Evolutionary conservation across 2,329 filamentous ascomycete genomes (phyloP), one percentile per base, ranked within the genome.

Genomic region (Calonectria montana): DNA sequence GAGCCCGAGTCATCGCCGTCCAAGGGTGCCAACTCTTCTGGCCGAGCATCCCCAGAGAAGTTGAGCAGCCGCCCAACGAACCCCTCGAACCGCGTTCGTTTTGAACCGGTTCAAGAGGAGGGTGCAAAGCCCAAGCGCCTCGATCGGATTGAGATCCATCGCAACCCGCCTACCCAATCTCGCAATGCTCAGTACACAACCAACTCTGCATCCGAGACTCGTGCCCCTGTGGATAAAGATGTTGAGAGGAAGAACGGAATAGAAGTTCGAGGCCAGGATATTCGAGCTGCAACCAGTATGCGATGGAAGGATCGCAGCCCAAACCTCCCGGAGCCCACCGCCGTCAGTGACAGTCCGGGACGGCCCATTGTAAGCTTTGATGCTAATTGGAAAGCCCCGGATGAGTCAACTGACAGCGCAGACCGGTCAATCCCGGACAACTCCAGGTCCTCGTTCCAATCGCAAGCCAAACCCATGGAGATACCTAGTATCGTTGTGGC

Each of bases 321-420:
- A 69, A 97, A 94, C 81, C 88, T 98, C 73, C 96, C 96, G 31
- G 96, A 93, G 80, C 96, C 96, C 75, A 94, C 94, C 67, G 93
- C 94, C 80, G 96, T 98, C 83, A 98, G 95, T 86, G 94, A 98
- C 86, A 94, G 90, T 81, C 93, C 94, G 78, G 95, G 95, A 78
- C 92, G 96, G 81, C 96, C 96, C 74, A 98, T 98, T 87, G 96
- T 98, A 88, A 98, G 96, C 89, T 98, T 98, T 88, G 91, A 97
- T 85, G 90, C 90, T 80, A 90, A 93, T 82, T 98, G 94, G 92
- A 93, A 91, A 87, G 90, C 91, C 81, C 90, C 90, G 82, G 91
- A 94, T 82, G 87, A 90, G 87, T 87, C 87, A 84, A 88, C 93
- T 88, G 93, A 95, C 86, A 93, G 77, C 80, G 82, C 83, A 86